A percentile compares a stretch with the other conserved stretches of the same genome.
Evolutionary conservation across 2,329 filamentous ascomycete genomes (phyloP).

Genomic region (Reticulascus tulasneorum): DNA sequence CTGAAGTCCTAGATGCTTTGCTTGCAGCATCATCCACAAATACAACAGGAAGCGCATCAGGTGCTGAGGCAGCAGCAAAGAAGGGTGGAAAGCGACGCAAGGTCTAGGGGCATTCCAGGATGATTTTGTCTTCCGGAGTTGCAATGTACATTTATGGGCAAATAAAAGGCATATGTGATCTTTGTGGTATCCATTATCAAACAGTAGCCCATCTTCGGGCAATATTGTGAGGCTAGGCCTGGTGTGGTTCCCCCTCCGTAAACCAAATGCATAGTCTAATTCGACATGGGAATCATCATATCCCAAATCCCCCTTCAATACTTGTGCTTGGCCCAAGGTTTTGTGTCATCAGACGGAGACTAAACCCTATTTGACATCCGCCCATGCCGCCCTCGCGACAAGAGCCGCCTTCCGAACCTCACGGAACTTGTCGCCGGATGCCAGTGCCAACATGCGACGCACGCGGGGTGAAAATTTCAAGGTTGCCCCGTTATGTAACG

Average conservation of each 20-base stretch:
- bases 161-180: neutral
- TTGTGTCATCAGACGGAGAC: too few species aligned
- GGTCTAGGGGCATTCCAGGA: too few species aligned
- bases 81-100: constrained; percentile 45
- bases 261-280: too few species aligned
- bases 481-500: too few species aligned
- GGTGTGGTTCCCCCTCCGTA: too few species aligned
- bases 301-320: too few species aligned
- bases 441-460: constrained; percentile 42
- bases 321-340: too few species aligned
- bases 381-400: constrained; percentile 46
- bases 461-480: constrained; percentile 44
- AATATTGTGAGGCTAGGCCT: too few species aligned
- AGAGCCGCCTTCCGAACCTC: constrained; percentile 49
- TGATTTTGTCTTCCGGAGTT: neutral
- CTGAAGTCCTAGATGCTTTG: constrained; percentile 47
- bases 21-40: constrained; percentile 26
- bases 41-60: constrained; percentile 23
- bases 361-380: constrained; percentile 21
- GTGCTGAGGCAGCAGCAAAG: constrained; percentile 30
- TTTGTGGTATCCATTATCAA: too few species aligned
- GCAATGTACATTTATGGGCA: neutral
- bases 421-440: constrained; percentile 50
- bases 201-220: too few species aligned
- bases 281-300: too few species aligned